Evolutionary conservation across 495 filamentous ascomycete species (phyloP).

Genomic region (Talaromyces trachyspermus): DNA sequence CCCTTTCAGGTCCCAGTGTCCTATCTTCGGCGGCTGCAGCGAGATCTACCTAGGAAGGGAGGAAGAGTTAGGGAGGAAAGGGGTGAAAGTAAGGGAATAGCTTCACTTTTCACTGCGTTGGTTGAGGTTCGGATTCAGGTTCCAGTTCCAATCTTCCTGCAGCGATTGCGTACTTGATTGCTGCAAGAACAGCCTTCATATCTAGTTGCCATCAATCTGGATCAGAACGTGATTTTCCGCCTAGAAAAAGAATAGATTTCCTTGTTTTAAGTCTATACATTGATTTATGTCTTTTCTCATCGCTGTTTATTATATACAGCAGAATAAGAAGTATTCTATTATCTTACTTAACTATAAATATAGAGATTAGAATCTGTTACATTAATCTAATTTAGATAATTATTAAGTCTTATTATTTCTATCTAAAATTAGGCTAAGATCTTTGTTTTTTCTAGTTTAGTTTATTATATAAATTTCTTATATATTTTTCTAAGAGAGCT

Average conservation of each 20-base stretch:
- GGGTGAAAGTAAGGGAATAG: neutral
- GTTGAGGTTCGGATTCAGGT: neutral
- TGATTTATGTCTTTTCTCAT: neutral
- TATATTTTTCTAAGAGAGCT: no score
- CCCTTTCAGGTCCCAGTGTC: neutral
- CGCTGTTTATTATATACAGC: neutral
- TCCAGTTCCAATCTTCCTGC: neutral
- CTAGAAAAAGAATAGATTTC: neutral
- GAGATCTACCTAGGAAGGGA: neutral
- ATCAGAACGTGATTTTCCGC: neutral
- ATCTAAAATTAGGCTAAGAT: neutral
- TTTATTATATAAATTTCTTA: slow-evolving; percentile 8
- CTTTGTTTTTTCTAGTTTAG: neutral
- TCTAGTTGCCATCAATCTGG: neutral
- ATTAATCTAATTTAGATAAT: neutral
- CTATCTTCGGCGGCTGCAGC: slow-evolving; percentile 2
- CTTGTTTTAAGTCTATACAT: neutral
- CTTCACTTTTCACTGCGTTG: neutral
- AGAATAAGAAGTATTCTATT: neutral
- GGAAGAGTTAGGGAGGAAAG: neutral
- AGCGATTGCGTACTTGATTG: neutral
- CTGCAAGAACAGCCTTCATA: neutral
- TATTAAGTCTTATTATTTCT: neutral
- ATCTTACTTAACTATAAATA: neutral
- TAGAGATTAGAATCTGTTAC: neutral